Evolutionary conservation across 495 filamentous ascomycete genomes (phyloP), one percentile per base, ranked within the genome.

Genomic region (Penicillium bialowiezense): DNA sequence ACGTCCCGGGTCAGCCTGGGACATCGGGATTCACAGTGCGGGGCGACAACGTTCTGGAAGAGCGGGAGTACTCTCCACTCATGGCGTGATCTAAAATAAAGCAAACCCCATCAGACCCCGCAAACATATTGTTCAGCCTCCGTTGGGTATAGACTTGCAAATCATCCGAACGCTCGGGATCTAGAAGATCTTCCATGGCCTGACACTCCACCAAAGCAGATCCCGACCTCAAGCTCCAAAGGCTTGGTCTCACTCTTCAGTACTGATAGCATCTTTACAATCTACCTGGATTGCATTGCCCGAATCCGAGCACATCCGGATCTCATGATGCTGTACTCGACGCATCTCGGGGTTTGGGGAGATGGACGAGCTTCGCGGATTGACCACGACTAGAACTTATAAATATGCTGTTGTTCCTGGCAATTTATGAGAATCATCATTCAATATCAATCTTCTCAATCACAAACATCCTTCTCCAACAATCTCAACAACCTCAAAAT

Each of bases 401-500:
- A 47, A 47, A 38, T 20, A 28, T 15, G 18, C n/a, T 5, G 10
- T 15, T 5, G 24, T 21, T 35, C 34, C 21, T 2, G 14, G 23
- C 8, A 14, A 28, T 7, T 8, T 1, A 28, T 12, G 23, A 2
- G 18, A 7, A 29, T 14, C 12, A 19, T 3, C 12, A 47, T 17
- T 38, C 44, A 28, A 38, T 15, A 38, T 18, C 35, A 10, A 6
- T 18, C 3, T 14, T 17, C 19, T 37, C 33, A 13, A 37, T 7
- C 18, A 20, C 12, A 10, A 37, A 37, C 20, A 36, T 10, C 20
- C 13, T 20, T 26, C 10, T 12, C n/a, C n/a, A 21, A 33, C 18
- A 36, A 24, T 8, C 23, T 8, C 14, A 34, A 51, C 2, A 8
- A 15, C 17, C 17, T 58, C 61, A 41, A 36, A 29, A 69, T 69